Base-by-base conservation (phyloP, 2,329 filamentous ascomycete genomes). In the Cercospora beticola region DNA sequence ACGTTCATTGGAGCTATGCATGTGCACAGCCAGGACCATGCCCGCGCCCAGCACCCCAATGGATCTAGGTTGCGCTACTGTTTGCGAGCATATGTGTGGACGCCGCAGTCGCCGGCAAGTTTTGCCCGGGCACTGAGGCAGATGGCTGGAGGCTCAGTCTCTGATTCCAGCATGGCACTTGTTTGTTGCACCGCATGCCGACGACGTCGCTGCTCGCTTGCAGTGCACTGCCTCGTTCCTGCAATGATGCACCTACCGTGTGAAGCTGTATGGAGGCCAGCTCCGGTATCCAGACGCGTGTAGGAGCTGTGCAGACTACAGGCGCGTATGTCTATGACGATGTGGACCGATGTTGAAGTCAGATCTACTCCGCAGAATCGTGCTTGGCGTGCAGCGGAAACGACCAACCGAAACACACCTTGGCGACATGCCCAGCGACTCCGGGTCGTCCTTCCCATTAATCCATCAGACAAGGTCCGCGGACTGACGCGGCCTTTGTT, bases 1-100 rank as follows among this genome's bases (percentile, higher is more conserved):
- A 46, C 21, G 56, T 57, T 43, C 49, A 68, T 68, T 68, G 62
- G 66, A 57, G 62, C 56, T 52, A 62, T 23, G 62, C 26, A 65
- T 26, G 67, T 68, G 67, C 67, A 68, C 62, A 65, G 67, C 67
- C 67, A 62, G 62, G 62, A 7, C 64, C 60, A 58, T 59, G 62
- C 62, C 57, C 26, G n/a, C 54, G 62, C 59, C 67, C 28, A 65
- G 67, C 57, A 65, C 49, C 33, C 31, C 43, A 28, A 62, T 46
- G 60, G 40, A 46, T 21, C 36, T 31, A 30, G 26, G 58, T 61
- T 61, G 16, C n/a, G 21, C 58, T 43, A 61, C 58, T 49, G 60
- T n/a, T 46, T 52, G 60, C 40, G 36, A 62, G 33, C 60, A 62
- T 49, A 18, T 65, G 52, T 49, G 60, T 59, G 52, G 54, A 57